Percentiles rank a stretch among this genome's conserved stretches.
Conservation (phyloP, 2,329 filamentous ascomycete species). For the Botrytis cinerea region DNA sequence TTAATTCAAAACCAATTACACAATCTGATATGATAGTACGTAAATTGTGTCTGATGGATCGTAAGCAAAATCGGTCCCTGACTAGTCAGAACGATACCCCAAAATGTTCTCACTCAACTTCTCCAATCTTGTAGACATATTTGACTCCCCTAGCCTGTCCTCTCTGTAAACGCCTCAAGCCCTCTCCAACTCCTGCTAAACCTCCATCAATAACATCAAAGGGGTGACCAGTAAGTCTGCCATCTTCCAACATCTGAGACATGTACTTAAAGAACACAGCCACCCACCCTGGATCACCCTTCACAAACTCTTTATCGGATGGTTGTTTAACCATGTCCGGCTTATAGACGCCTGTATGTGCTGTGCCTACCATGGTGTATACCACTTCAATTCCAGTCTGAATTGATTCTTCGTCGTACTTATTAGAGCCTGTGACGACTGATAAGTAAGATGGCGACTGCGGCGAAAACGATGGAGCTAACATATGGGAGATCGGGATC, state of each 20-base stretch:
- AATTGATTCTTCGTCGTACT: slow-evolving; percentile 10
- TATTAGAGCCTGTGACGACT: not conserved
- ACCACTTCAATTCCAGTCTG: not conserved
- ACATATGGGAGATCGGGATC: slow-evolving; percentile 1
- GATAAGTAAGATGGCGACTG: not conserved
- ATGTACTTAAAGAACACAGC: slow-evolving; percentile 20
- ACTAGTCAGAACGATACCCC: not conserved
- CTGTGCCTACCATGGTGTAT: slow-evolving; percentile 17
- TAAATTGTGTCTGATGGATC: not conserved
- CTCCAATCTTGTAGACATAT: slow-evolving; percentile 53
- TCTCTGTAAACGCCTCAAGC: slow-evolving; percentile 55
- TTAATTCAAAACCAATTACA: not conserved
- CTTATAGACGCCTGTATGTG: not conserved
- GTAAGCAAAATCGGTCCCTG: not conserved
- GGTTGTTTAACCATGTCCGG: slow-evolving; percentile 8
- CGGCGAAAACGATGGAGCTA: not conserved
- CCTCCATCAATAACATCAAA: slow-evolving; percentile 52
- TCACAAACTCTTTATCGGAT: slow-evolving; percentile 2
- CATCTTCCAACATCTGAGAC: slow-evolving; percentile 47
- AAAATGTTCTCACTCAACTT: slow-evolving; percentile 1
- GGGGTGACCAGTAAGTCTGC: slow-evolving; percentile 52
- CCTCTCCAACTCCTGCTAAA: slow-evolving; percentile 49
- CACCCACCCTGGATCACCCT: not conserved
- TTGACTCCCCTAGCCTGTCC: slow-evolving; percentile 64
- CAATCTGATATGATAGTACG: not conserved